Conservation (phyloP, 495 filamentous ascomycete species). For the Talaromyces adpressus region DNA sequence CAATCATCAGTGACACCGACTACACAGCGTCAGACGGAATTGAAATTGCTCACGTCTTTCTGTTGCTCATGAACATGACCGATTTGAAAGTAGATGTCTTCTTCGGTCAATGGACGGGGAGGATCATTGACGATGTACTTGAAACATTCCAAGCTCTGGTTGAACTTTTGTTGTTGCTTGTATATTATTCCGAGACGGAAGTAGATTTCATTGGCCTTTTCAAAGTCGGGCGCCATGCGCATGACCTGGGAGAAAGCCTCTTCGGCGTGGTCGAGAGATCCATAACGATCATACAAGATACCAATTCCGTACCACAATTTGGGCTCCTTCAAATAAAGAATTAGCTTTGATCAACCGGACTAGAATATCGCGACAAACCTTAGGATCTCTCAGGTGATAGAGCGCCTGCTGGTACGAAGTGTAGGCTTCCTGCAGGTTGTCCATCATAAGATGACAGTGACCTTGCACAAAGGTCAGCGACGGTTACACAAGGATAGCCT, state of each 20-base stretch:
- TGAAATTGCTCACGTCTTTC: slow-evolving; percentile 72
- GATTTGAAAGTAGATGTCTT: slow-evolving; percentile 99
- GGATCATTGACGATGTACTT: slow-evolving; percentile 95
- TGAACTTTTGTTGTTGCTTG: slow-evolving; percentile 96
- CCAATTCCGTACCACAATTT: slow-evolving; percentile 99
- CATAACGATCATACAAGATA: slow-evolving; percentile 95
- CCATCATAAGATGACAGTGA: slow-evolving; percentile 99
- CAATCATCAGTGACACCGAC: slow-evolving; percentile 8
- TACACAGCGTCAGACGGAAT: not conserved
- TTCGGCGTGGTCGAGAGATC: slow-evolving; percentile 94
- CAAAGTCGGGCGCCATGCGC: slow-evolving; percentile 96
- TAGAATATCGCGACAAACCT: slow-evolving; percentile 48
- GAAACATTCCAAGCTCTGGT: slow-evolving; percentile 93
- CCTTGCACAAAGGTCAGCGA: slow-evolving; percentile 38
- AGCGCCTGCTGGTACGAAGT: slow-evolving; percentile 95
- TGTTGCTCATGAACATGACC: slow-evolving; percentile 98
- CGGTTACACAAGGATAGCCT: slow-evolving; percentile 6
- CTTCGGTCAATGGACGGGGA: slow-evolving; percentile 86
- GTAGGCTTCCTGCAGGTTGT: slow-evolving; percentile 95
- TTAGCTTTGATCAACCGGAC: not conserved
- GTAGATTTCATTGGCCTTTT: slow-evolving; percentile 99
- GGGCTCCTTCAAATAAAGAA: slow-evolving; percentile 59
- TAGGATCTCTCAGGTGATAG: slow-evolving; percentile 88
- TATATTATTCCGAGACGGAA: slow-evolving; percentile 98
- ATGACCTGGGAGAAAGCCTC: slow-evolving; percentile 99